phyloP scores from a whole-genome alignment of 768 basidiomycete species.

The Chalciporus chontae region DNA sequence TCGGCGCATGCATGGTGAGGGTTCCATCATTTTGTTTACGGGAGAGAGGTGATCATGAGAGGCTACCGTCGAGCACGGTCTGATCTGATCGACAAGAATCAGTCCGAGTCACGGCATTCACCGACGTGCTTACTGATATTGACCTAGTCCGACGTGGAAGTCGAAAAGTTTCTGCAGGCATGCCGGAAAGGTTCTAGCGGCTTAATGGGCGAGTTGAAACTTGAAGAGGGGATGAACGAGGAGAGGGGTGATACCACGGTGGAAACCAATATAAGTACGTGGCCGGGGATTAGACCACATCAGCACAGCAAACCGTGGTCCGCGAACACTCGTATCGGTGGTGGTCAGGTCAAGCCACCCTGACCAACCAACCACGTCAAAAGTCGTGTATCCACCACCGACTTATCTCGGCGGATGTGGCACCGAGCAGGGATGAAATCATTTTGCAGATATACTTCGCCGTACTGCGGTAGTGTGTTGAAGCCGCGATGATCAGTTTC shows the following conservation, averaged over 20 bases:
- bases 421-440: not conserved
- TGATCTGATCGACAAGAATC: slow-evolving; percentile 4
- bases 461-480: not conserved
- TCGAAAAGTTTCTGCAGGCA: not conserved
- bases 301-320: slow-evolving; percentile 14
- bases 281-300: slow-evolving; percentile 8
- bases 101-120: not conserved
- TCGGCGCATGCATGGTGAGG: not conserved
- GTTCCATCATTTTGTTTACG: slow-evolving; percentile 4
- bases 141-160: not conserved
- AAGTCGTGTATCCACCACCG: not conserved
- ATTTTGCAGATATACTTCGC: not conserved
- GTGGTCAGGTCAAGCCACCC: slow-evolving; percentile 3
- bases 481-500: not conserved
- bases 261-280: slow-evolving; percentile 21
- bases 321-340: not conserved
- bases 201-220: not conserved
- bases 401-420: not conserved
- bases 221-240: not conserved
- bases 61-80: not conserved
- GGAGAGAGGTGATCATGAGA: not conserved
- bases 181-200: not conserved
- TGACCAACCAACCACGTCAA: not conserved
- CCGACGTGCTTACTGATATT: not conserved
- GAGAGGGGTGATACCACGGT: not conserved